Evolutionary conservation across 805 yeast species (phyloP), one percentile per base, ranked within the genome.

Genomic region (Hanseniaspora lindneri): DNA sequence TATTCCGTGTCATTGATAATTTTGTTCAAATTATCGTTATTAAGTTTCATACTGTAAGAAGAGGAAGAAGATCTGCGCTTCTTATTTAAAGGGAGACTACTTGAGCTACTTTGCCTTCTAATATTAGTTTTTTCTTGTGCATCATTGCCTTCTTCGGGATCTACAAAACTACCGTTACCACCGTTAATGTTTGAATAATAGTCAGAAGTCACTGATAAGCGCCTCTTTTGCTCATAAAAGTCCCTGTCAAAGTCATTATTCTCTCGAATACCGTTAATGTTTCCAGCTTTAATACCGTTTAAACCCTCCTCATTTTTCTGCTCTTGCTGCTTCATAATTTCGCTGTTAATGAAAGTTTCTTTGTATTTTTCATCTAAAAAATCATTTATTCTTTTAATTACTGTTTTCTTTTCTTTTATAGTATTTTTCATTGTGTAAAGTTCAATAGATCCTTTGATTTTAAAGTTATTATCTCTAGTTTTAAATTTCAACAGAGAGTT

Each of bases 401-500:
- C 78, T 0, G 88, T 78, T 63, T 86, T 88, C 56, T 87, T 74
- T 64, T 92, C 98, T 1, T 89, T 74, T 1, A 92, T 85, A 21
- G 88, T 85, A 1, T 96, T 87, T 59, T 89, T 92, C 1, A 98
- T 92, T 1, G 97, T 84, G 60, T 86, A 92, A 42, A 92, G 72
- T 60, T 92, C 98, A 61, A 95, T 80, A 23, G 94, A 87, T 11
- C 96, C 97, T 49, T 76, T 75, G 34, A 92, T 77, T 55, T 74
- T 80, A 58, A 83, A 76, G 24, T 44, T 44, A 17, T 37, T 44
- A 55, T 83, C 94, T 1, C 76, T 71, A 3, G 87, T 78, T 54
- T 79, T 83, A 55, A 85, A 86, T 54, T 79, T 78, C 49, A 92
- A 75, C 48, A 85, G 83, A 59, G 87, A 94, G 60, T 87, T 87